Evolutionary conservation across 805 yeast genomes (phyloP).

Genomic region (Schwanniomyces polymorphus): DNA sequence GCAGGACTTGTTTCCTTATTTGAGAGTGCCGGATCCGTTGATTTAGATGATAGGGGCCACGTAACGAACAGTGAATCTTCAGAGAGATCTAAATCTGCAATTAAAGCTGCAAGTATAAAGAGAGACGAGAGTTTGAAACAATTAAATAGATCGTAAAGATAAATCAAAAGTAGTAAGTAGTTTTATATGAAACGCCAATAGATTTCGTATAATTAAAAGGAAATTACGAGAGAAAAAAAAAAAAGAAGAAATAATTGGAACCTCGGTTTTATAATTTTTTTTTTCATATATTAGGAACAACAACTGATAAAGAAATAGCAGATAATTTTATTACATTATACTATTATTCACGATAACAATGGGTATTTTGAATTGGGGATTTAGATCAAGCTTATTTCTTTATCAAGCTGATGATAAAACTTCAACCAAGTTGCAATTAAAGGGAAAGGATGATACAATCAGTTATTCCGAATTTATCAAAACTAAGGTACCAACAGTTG

Average conservation of each 20-base stretch:
- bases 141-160: not conserved
- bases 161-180: not conserved
- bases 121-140: slow-evolving; percentile 1
- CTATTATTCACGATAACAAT: not conserved
- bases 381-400: slow-evolving; percentile 29
- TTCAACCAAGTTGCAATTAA: slow-evolving; percentile 13
- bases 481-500: slow-evolving; percentile 18
- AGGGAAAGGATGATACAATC: slow-evolving; percentile 4
- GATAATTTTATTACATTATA: not conserved
- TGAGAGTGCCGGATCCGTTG: slow-evolving; percentile 76
- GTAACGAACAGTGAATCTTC: slow-evolving; percentile 48
- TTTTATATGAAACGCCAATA: not conserved
- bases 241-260: not conserved
- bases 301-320: not conserved
- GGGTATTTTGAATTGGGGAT: slow-evolving; percentile 34
- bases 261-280: not conserved
- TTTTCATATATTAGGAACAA: not conserved
- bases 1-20: slow-evolving; percentile 78
- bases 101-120: slow-evolving; percentile 26
- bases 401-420: slow-evolving; percentile 18
- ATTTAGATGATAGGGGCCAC: slow-evolving; percentile 78
- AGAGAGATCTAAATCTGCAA: slow-evolving; percentile 36
- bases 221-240: not conserved
- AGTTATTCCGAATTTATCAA: slow-evolving; percentile 15
- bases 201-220: no score